Evolutionary conservation across 345 rosid genomes (phyloP).

Genomic region (Trapa bicornis): DNA sequence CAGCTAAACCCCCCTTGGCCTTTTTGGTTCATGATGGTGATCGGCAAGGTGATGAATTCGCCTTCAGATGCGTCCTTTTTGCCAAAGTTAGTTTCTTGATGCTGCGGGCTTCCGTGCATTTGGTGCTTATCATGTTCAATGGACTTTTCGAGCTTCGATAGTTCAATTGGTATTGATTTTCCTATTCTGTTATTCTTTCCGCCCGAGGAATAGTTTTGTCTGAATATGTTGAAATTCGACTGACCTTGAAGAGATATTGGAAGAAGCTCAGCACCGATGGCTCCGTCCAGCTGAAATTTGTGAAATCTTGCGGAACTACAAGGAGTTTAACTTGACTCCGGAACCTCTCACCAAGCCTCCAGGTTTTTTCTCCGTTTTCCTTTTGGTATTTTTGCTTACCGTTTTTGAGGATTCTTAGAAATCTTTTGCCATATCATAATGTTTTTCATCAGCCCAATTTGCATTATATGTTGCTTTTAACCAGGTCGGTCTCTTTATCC

Average conservation of each 20-base stretch:
- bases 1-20: not conserved
- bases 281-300: conserved; percentile 51
- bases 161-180: not conserved
- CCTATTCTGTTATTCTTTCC: no score
- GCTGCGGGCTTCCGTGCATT: not conserved
- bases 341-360: conserved; percentile 38
- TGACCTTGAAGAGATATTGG: conserved; percentile 30
- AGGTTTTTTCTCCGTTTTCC: conserved; percentile 18
- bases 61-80: not conserved
- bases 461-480: conserved; percentile 2
- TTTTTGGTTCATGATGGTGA: not conserved
- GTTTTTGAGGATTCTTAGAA: not conserved
- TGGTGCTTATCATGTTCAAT: not conserved
- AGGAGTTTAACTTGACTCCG: conserved; percentile 24
- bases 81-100: not conserved
- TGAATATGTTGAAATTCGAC: conserved; percentile 10
- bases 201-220: not conserved
- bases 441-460: not conserved
- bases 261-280: conserved; percentile 48
- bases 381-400: conserved; percentile 4
- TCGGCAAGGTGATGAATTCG: not conserved
- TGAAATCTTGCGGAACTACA: conserved; percentile 38
- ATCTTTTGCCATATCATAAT: not conserved
- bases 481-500: not conserved
- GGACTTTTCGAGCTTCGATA: not conserved